Evolutionary conservation across 257 asterid species (phyloP).

Genomic region (Solanum chmielewskii): DNA sequence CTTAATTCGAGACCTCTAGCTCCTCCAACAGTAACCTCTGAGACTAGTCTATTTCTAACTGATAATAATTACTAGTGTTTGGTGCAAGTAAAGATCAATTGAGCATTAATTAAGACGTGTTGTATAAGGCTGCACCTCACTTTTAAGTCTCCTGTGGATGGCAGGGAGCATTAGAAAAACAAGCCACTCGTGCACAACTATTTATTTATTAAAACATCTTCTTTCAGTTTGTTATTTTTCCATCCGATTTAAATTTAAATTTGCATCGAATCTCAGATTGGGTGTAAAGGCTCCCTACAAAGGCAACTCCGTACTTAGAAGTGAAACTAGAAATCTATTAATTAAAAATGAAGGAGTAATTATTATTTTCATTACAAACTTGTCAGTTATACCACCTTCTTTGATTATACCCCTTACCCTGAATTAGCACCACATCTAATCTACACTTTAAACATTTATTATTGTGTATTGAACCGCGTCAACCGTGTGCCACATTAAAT

Average conservation of each 20-base stretch:
- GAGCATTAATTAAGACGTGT: neutral
- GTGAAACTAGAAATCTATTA: too few relatives aligned
- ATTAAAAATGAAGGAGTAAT: too few relatives aligned
- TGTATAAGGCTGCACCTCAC: neutral
- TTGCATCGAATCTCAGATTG: fast-evolving
- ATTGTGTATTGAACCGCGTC: neutral
- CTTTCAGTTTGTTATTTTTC: too few relatives aligned
- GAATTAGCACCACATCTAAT: neutral
- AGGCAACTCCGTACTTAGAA: fast-evolving
- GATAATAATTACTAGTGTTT: neutral
- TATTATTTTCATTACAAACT: too few relatives aligned
- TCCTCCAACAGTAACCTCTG: neutral
- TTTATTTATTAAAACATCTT: neutral
- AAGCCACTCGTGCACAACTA: neutral
- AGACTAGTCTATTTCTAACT: neutral
- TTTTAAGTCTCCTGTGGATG: neutral
- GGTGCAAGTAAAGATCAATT: neutral
- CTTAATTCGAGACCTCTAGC: neutral
- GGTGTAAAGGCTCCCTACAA: too few relatives aligned
- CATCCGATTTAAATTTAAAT: too few relatives aligned
- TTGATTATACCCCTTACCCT: neutral
- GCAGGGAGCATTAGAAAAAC: neutral
- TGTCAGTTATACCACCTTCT: neutral
- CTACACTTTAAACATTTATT: neutral
- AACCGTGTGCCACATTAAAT: neutral